These are phyloP conservation scores for Acanthamoeba castellanii DNA, from an alignment of 208 protist species.

Conservation along the genomic window DNA sequence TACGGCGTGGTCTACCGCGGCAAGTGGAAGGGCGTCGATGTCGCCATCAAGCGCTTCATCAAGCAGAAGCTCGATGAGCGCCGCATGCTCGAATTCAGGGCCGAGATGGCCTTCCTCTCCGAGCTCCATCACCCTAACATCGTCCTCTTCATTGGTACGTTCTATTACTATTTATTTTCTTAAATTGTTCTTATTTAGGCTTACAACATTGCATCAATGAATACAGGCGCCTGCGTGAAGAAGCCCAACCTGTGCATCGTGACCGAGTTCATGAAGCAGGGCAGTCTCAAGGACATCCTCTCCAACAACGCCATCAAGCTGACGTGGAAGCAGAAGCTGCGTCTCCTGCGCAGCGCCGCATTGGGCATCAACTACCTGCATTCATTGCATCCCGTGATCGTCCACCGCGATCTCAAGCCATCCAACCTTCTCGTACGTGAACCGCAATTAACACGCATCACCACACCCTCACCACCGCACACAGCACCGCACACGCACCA, in stretches of 20 bases:
- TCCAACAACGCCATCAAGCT: conserved; percentile 9
- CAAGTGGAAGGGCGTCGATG: conserved; percentile 4
- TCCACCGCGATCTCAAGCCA: conserved; percentile 18
- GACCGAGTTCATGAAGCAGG: conserved; percentile 50
- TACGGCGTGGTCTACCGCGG: conserved; percentile 41
- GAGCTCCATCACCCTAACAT: conserved; percentile 51
- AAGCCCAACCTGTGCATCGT: conserved; percentile 57
- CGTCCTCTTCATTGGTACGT: not conserved
- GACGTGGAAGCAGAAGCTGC: not conserved
- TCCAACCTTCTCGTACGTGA: conserved; percentile 12
- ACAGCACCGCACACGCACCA: no score
- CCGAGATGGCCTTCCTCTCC: conserved; percentile 40
- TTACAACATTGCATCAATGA: no score
- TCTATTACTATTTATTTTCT: no score
- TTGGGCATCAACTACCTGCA: conserved; percentile 51
- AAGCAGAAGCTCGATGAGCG: conserved; percentile 46
- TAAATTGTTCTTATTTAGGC: not conserved
- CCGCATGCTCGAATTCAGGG: conserved; percentile 16
- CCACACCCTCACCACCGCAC: no score
- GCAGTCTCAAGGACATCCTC: conserved; percentile 60
- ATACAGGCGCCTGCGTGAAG: conserved; percentile 3
- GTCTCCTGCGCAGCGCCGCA: not conserved
- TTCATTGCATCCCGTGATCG: conserved; percentile 7
- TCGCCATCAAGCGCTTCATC: conserved; percentile 76
- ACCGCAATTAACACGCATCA: not conserved